Conservation (phyloP, 192 early-diverging fungal species). For the Backusella morwellensis region DNA sequence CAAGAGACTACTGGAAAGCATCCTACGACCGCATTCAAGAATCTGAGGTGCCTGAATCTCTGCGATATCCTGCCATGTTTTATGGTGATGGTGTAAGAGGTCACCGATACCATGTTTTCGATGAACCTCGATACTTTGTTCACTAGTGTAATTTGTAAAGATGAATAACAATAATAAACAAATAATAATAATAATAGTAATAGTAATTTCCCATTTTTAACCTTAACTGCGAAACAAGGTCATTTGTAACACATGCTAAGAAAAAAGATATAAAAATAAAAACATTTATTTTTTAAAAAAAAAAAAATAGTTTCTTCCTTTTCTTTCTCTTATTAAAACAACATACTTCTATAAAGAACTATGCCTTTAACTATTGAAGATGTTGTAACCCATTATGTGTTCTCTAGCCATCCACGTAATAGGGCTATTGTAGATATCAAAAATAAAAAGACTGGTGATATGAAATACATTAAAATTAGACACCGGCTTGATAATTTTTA, state of each 20-base stretch:
- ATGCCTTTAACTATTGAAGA: slow-evolving; percentile 13
- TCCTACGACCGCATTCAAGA: slow-evolving; percentile 60
- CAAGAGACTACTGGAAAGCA: slow-evolving; percentile 42
- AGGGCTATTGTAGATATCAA: slow-evolving; percentile 21
- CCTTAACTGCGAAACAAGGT: background rate
- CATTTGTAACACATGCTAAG: background rate
- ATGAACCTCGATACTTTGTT: slow-evolving; percentile 70
- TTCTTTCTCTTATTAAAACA: background rate
- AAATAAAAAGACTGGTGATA: slow-evolving; percentile 17
- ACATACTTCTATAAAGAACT: background rate
- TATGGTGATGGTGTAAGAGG: slow-evolving; percentile 66
- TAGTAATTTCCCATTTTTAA: slow-evolving; percentile 5
- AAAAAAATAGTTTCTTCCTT: background rate
- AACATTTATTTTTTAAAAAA: background rate
- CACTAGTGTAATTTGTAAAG: slow-evolving; percentile 15
- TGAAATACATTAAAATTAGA: slow-evolving; percentile 17
- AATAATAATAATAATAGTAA: background rate
- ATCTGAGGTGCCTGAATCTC: slow-evolving; percentile 44
- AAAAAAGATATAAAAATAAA: slow-evolving; percentile 2
- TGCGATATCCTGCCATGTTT: slow-evolving; percentile 69
- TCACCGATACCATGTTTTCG: slow-evolving; percentile 78
- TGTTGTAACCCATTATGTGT: slow-evolving; percentile 8
- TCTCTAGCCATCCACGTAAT: slow-evolving; percentile 21
- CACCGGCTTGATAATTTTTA: slow-evolving; percentile 18
- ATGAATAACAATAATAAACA: slow-evolving; percentile 9